Evolutionary conservation across 1,139 yeast species (phyloP).

Genomic region (Saccharomyces pastorianus): DNA sequence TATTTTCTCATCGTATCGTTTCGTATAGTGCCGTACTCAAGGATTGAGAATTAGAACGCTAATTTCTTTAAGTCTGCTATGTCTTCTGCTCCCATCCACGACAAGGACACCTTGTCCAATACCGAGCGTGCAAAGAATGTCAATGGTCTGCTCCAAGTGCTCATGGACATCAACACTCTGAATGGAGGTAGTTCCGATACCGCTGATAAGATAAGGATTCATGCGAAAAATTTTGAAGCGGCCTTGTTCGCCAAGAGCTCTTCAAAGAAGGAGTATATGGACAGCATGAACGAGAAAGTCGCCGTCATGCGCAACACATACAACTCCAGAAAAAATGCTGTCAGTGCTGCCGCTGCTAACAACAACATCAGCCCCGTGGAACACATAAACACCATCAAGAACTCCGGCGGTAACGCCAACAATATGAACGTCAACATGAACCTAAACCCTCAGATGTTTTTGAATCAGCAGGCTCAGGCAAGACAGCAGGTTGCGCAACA

Average conservation of each 20-base stretch:
- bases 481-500: slow-evolving; percentile 39
- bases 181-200: slow-evolving; percentile 31
- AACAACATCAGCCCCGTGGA: slow-evolving; percentile 7
- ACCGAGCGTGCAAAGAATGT: slow-evolving; percentile 31
- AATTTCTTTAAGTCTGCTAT: neutral
- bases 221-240: slow-evolving; percentile 32
- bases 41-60: neutral
- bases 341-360: slow-evolving; percentile 10
- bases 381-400: slow-evolving; percentile 4
- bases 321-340: slow-evolving; percentile 20
- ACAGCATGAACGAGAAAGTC: slow-evolving; percentile 31
- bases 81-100: slow-evolving; percentile 17
- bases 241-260: slow-evolving; percentile 31
- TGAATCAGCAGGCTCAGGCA: slow-evolving; percentile 47
- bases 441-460: slow-evolving; percentile 34
- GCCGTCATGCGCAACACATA: slow-evolving; percentile 30
- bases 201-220: slow-evolving; percentile 31
- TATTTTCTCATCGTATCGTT: neutral
- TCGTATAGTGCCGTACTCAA: slow-evolving; percentile 1
- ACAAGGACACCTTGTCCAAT: slow-evolving; percentile 26
- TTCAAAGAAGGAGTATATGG: slow-evolving; percentile 30
- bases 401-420: slow-evolving; percentile 10
- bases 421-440: slow-evolving; percentile 15
- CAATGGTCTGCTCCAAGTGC: slow-evolving; percentile 28
- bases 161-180: slow-evolving; percentile 30